These are phyloP conservation scores for Fomitopsis palustris DNA, from an alignment of 1,284 basidiomycete genomes.

Conservation along the genomic window DNA sequence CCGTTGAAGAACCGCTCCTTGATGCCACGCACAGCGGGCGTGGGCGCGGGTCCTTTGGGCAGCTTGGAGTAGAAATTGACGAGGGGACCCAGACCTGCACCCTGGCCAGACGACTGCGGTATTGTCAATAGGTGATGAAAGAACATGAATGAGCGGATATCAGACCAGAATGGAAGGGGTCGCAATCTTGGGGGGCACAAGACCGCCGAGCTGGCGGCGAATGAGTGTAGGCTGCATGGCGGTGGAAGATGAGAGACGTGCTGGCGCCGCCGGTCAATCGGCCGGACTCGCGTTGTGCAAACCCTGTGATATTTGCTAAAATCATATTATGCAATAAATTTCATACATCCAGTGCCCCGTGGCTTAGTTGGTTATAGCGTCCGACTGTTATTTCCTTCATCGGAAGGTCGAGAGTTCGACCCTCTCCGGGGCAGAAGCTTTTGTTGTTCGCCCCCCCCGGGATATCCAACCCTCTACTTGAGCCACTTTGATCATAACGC, in stretches of 20 bases:
- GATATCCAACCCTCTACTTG: too few species aligned
- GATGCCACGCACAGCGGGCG: conserved; percentile 60
- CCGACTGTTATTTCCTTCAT: conserved; percentile 72
- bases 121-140: too few species aligned
- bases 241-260: conserved; percentile 7
- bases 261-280: neutral
- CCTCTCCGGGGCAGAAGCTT: conserved; percentile 59
- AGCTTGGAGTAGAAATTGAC: conserved; percentile 95
- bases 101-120: conserved; percentile 49
- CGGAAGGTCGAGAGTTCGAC: conserved; percentile 77
- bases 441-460: too few species aligned
- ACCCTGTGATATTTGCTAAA: too few species aligned
- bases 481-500: too few species aligned
- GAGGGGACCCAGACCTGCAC: conserved; percentile 77
- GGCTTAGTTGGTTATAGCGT: conserved; percentile 82
- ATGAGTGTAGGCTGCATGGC: conserved; percentile 81
- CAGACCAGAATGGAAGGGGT: conserved; percentile 85
- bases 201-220: conserved; percentile 76
- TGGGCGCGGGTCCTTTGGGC: conserved; percentile 75
- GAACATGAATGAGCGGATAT: too few species aligned
- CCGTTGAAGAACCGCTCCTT: conserved; percentile 82
- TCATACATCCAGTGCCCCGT: conserved; percentile 67
- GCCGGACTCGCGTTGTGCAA: neutral
- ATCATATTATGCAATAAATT: neutral
- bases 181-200: conserved; percentile 94